Conservation (phyloP, 2,329 filamentous ascomycete species). For the Fusarium subglutinans region DNA sequence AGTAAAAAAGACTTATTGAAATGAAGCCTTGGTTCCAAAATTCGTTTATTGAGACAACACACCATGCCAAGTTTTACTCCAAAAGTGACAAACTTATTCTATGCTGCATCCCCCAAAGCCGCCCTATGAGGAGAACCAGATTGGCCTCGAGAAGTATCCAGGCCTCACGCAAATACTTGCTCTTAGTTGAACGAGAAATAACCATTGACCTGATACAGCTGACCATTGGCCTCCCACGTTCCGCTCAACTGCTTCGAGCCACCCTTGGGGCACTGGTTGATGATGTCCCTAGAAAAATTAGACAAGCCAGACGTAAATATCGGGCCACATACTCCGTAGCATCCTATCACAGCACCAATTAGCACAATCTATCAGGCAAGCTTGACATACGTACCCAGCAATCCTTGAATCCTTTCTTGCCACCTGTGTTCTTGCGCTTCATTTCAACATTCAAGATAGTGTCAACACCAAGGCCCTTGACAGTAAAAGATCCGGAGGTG, state of each 20-base stretch:
- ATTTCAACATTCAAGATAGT: conserved; percentile 14
- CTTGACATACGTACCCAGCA: conserved; percentile 15
- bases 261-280: conserved; percentile 18
- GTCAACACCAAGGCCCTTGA: neutral
- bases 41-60: neutral
- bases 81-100: fast-evolving
- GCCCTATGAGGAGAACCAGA: fast-evolving
- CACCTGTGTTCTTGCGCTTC: conserved; percentile 13
- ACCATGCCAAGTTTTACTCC: fast-evolving
- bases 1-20: neutral
- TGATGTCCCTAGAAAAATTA: conserved; percentile 16
- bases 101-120: too few relatives aligned
- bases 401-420: conserved; percentile 26
- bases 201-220: neutral
- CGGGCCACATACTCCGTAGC: conserved; percentile 10
- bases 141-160: fast-evolving
- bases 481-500: neutral
- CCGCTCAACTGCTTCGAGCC: neutral
- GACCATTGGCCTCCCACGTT: conserved; percentile 7
- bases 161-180: neutral
- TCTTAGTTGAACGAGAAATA: neutral
- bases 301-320: neutral
- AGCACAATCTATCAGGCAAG: neutral
- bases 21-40: too few relatives aligned
- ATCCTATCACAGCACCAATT: neutral